A percentile compares a stretch with the other conserved stretches of the same genome.
These are phyloP conservation scores for Beverwykella pulmonaria DNA, from an alignment of 495 filamentous ascomycete species.

Conservation along the genomic window DNA sequence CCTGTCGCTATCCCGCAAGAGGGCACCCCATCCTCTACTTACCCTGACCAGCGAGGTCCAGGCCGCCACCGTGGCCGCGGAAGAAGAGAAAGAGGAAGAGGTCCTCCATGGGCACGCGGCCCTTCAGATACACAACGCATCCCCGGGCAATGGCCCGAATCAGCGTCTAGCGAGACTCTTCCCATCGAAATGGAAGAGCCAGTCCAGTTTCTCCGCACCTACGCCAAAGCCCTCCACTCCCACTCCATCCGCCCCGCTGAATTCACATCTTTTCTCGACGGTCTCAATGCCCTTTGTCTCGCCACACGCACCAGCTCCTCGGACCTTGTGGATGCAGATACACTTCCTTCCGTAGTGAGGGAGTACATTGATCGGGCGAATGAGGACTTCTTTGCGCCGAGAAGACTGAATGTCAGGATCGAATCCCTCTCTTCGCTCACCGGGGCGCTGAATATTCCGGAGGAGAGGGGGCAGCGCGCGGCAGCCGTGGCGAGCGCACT, in stretches of 20 bases:
- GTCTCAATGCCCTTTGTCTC: constrained; percentile 31
- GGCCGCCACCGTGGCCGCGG: constrained; percentile 4
- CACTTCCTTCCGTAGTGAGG: constrained; percentile 2
- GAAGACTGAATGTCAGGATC: constrained; percentile 23
- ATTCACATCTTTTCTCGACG: constrained; percentile 37
- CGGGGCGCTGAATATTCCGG: constrained; percentile 18
- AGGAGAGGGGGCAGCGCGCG: constrained; percentile 24
- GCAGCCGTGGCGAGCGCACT: constrained; percentile 23
- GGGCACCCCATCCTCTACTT: not conserved
- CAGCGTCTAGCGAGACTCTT: constrained; percentile 4
- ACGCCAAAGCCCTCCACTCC: constrained; percentile 38
- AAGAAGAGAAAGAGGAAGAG: constrained; percentile 5
- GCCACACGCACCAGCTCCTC: constrained; percentile 15
- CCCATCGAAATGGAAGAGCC: constrained; percentile 9
- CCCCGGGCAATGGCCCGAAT: constrained; percentile 20
- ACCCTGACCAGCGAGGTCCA: not conserved
- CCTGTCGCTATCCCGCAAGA: constrained; percentile 34
- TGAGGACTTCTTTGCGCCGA: constrained; percentile 34
- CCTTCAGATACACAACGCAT: not conserved
- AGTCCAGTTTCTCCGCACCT: constrained; percentile 35
- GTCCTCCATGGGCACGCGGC: not conserved
- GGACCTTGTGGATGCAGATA: not conserved
- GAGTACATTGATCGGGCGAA: constrained; percentile 32
- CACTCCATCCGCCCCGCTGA: constrained; percentile 37
- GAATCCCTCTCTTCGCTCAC: constrained; percentile 21